Evolutionary conservation across 129 eudicot species (phyloP).

Genomic region (Ambrosia trifida): DNA sequence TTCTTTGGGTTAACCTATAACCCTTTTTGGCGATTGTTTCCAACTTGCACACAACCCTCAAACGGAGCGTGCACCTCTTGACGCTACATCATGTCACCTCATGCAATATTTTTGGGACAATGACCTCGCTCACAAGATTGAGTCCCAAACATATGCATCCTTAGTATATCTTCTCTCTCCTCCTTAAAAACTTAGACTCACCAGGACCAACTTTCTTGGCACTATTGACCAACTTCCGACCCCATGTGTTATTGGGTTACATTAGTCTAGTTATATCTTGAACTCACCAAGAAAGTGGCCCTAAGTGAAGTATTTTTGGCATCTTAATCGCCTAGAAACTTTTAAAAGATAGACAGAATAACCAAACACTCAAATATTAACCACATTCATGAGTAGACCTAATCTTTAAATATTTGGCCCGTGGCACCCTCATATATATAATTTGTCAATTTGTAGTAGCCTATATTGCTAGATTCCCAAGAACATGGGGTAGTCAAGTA

Average conservation of each 20-base stretch:
- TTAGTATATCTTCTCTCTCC: too few species aligned
- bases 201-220: too few species aligned
- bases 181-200: too few species aligned
- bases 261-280: background rate
- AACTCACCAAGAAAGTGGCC: background rate
- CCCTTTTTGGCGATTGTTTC: background rate
- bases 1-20: background rate
- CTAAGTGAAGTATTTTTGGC: too few species aligned
- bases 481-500: constrained; percentile 15
- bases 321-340: background rate
- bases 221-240: background rate
- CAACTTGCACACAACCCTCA: background rate
- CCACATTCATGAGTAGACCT: too few species aligned
- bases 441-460: constrained; percentile 22
- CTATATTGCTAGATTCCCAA: constrained; percentile 27
- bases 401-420: too few species aligned
- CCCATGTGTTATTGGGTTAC: background rate
- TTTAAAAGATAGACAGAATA: too few species aligned
- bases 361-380: background rate
- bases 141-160: too few species aligned
- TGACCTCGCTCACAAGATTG: background rate
- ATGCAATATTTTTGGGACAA: background rate
- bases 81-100: background rate
- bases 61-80: background rate
- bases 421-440: constrained; percentile 5